These are phyloP conservation scores for Ophiostoma montium DNA, from an alignment of 2,329 filamentous ascomycete species.

Conservation along the genomic window DNA sequence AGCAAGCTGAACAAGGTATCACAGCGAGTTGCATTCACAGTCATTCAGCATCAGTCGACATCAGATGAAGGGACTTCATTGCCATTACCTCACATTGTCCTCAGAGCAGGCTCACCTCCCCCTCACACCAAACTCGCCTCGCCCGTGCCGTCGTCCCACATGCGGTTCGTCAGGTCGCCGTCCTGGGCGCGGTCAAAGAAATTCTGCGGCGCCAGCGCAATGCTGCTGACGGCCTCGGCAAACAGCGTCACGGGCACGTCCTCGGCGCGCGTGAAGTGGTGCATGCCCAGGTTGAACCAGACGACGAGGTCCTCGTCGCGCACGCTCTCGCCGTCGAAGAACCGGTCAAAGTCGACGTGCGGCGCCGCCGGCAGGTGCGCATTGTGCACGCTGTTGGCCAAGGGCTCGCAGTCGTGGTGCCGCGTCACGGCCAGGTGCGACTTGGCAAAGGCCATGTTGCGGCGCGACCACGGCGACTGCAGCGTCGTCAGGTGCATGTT, in stretches of 20 bases:
- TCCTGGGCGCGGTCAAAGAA: slow-evolving; percentile 23
- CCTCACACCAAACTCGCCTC: too few species aligned
- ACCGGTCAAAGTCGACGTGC: slow-evolving; percentile 28
- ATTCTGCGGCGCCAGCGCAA: slow-evolving; percentile 22
- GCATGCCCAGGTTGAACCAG: slow-evolving; percentile 38
- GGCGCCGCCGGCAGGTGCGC: slow-evolving; percentile 21
- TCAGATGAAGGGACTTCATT: too few species aligned
- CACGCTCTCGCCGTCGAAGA: slow-evolving; percentile 29
- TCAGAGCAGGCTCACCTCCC: too few species aligned
- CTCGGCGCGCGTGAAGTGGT: slow-evolving; percentile 31
- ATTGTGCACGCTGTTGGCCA: slow-evolving; percentile 21
- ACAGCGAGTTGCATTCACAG: too few species aligned
- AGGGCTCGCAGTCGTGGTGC: slow-evolving; percentile 32
- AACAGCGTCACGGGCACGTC: slow-evolving; percentile 23
- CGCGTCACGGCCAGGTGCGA: slow-evolving; percentile 25
- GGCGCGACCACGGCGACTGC: slow-evolving; percentile 20
- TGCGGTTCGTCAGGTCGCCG: slow-evolving; percentile 22
- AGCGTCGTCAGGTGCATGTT: slow-evolving; percentile 24
- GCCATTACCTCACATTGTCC: too few species aligned
- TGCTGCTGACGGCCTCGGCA: slow-evolving; percentile 20
- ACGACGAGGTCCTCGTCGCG: slow-evolving; percentile 28
- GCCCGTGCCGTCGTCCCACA: slow-evolving; percentile 7
- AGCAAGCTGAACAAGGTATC: too few species aligned
- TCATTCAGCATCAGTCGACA: too few species aligned
- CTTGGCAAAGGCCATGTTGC: slow-evolving; percentile 13